Evolutionary conservation across 75 land plant genomes (phyloP), one percentile per base, ranked within the genome.

Genomic region (Gnetum montanum): DNA sequence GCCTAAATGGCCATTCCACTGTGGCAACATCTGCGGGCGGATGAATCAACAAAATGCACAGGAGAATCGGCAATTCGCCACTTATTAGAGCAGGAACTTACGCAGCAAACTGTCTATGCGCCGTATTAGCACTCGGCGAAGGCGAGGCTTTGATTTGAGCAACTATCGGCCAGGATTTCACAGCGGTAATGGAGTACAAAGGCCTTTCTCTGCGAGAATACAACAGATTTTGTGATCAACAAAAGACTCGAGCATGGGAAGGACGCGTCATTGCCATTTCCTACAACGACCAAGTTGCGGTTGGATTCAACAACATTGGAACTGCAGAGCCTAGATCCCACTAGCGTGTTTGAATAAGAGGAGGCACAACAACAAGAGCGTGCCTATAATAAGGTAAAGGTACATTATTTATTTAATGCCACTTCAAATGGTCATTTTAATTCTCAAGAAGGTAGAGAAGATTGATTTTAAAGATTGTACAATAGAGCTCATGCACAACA

Each of bases 61-160:
- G 97, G 8, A 70, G 97, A n/a, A 92, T 92, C 34, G 97, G 97
- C 3, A 95, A 92, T 86, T 84, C 97, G 15, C 89, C 97, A 1
- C 37, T 92, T 2, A 70, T 92, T 15, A 95, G 97, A 0, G 75
- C 90, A 3, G 97, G 97, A n/a, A 92, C 84, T 28, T 92, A 88
- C 49, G 95, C 97, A 6, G 64, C 75, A n/a, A 70, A 79, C 52
- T 37, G 74, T 0, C 6, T 77, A 1, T 92, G 97, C 44, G 97
- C 84, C 1, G 84, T 92, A 26, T 92, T 95, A 7, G 83, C 86
- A 59, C 88, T 95, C 15, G 97, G 97, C 16, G 79, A 79, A 60
- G 97, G 97, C 2, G 97, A 92, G 64, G 85, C 79, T 12, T 84
- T 92, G 46, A 78, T 92, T 22, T 65, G 83, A 11, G 72, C 70